phyloP scores from a whole-genome alignment of 208 protist genomes.

The Leishmania major region DNA sequence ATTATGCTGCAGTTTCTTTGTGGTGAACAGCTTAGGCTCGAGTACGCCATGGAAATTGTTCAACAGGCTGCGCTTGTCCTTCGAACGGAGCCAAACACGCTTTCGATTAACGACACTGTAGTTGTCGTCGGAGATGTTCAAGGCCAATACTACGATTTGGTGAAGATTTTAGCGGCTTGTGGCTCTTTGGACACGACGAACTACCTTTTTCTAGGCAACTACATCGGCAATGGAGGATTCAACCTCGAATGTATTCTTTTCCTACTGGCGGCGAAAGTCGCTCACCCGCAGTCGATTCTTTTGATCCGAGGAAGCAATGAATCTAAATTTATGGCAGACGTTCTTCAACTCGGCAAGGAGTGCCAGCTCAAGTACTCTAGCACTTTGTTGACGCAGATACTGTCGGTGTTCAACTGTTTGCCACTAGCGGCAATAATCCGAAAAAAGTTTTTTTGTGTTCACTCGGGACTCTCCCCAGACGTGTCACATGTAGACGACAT shows the following conservation, averaged over 20 bases:
- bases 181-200: conserved; percentile 85
- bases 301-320: conserved; percentile 95
- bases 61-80: conserved; percentile 58
- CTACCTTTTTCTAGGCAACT: conserved; percentile 99
- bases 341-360: conserved; percentile 95
- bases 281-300: conserved; percentile 85
- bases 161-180: conserved; percentile 78
- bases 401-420: conserved; percentile 96
- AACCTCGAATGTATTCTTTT: conserved; percentile 97
- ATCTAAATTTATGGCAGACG: conserved; percentile 81
- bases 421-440: conserved; percentile 97
- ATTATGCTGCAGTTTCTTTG: conserved; percentile 76
- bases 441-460: conserved; percentile 99
- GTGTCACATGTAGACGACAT: conserved; percentile 95
- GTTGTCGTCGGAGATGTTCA: conserved; percentile 95
- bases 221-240: conserved; percentile 97
- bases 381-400: conserved; percentile 41
- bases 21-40: conserved; percentile 45
- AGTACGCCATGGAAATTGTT: conserved; percentile 60
- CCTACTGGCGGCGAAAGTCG: conserved; percentile 96
- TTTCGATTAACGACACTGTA: conserved; percentile 57
- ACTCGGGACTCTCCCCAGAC: conserved; percentile 98
- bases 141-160: conserved; percentile 93
- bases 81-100: conserved; percentile 60
- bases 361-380: conserved; percentile 93